Conservation (phyloP, 305 asterid species). For the Nicotiana rustica region DNA sequence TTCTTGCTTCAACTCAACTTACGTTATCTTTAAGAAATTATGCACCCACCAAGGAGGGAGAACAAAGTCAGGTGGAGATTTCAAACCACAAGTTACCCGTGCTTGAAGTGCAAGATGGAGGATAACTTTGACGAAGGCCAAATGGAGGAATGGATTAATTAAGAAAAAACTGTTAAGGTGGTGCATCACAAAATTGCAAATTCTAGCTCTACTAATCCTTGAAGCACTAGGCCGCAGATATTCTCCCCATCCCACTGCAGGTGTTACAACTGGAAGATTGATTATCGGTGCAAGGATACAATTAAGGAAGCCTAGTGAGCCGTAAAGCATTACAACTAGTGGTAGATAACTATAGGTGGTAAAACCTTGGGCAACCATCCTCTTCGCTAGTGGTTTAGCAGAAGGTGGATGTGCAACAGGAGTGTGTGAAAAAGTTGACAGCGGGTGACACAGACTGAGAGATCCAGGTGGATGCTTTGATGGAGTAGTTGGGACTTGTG, state of each 20-base stretch:
- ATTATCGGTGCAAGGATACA: neutral
- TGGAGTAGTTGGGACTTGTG: neutral
- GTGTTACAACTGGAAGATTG: neutral
- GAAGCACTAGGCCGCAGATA: neutral
- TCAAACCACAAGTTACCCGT: neutral
- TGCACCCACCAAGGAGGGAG: no score
- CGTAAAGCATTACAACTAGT: neutral
- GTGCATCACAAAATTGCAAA: neutral
- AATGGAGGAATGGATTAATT: neutral
- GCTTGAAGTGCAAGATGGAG: neutral
- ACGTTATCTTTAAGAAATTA: no score
- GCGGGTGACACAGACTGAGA: neutral
- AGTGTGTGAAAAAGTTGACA: neutral
- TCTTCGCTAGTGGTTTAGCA: neutral
- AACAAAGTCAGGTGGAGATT: neutral
- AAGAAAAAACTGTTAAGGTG: neutral
- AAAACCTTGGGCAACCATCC: neutral
- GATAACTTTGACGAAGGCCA: no score
- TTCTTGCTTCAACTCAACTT: no score
- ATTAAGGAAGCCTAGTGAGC: no score
- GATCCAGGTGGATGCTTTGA: neutral
- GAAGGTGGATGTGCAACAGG: neutral
- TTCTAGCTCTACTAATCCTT: neutral
- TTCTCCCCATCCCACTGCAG: constrained; percentile 8
- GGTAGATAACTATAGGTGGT: neutral